phyloP scores from a whole-genome alignment of 495 filamentous ascomycete genomes.

The Cenococcum geophilum region DNA sequence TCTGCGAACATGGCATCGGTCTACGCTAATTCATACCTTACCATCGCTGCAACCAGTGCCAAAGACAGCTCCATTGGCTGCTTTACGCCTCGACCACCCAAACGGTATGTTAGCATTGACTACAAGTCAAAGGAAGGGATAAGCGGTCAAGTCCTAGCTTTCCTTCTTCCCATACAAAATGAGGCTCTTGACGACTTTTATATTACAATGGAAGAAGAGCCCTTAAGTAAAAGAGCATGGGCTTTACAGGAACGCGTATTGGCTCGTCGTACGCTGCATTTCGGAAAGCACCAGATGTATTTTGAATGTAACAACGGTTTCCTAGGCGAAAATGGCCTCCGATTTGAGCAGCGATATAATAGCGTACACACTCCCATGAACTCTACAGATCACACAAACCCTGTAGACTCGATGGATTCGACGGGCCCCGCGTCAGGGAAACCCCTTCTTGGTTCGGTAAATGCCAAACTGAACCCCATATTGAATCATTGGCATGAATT shows the following conservation, averaged over 20 bases:
- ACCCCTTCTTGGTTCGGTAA: too few species aligned
- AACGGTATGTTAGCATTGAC: too few species aligned
- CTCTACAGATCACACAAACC: too few species aligned
- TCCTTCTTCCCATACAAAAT: too few species aligned
- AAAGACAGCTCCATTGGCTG: neutral
- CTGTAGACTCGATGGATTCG: too few species aligned
- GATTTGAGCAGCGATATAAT: too few species aligned
- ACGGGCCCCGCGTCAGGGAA: too few species aligned
- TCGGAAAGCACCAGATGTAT: constrained; percentile 12
- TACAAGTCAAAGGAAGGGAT: too few species aligned
- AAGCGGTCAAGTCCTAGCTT: too few species aligned
- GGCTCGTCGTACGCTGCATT: constrained; percentile 19
- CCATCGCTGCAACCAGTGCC: neutral
- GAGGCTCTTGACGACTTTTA: neutral
- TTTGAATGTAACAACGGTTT: constrained; percentile 19
- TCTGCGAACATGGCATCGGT: neutral
- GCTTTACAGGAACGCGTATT: constrained; percentile 25
- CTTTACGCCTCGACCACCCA: neutral
- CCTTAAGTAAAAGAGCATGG: constrained; percentile 23
- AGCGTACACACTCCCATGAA: too few species aligned
- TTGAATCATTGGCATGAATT: too few species aligned
- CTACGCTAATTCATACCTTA: neutral
- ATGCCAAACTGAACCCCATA: too few species aligned
- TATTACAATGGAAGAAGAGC: constrained; percentile 9
- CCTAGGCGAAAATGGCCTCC: neutral